Conservation (phyloP, 2,329 filamentous ascomycete genomes). For the Botrytis fragariae region DNA sequence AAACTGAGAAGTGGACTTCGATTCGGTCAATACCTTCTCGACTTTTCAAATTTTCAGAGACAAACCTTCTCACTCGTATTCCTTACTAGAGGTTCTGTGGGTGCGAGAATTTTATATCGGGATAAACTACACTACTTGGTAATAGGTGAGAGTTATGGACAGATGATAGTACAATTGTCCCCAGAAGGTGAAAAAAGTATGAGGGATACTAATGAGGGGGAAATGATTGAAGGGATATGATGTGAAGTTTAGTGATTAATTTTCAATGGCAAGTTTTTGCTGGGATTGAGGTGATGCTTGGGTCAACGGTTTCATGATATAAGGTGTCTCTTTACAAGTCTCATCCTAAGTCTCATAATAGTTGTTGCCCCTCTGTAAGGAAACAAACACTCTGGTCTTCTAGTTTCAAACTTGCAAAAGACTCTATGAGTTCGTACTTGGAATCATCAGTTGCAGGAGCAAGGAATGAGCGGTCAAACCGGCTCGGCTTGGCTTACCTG, state of each 20-base stretch:
- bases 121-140: fast-evolving
- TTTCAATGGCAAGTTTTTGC: no score
- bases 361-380: not conserved
- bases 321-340: no score
- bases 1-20: not conserved
- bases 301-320: no score
- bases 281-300: no score
- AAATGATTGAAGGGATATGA: no score
- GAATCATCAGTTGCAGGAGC: not conserved
- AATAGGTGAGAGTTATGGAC: fast-evolving
- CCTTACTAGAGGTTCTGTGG: not conserved
- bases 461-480: not conserved
- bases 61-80: not conserved
- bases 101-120: not conserved
- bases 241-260: no score
- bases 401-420: not conserved
- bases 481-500: not conserved
- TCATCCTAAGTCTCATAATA: fast-evolving
- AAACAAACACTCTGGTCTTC: not conserved
- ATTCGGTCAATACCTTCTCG: no score
- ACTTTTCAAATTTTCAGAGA: not conserved
- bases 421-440: not conserved
- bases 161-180: no score
- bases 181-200: no score
- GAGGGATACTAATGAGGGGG: no score